Evolutionary conservation across 257 asterid species (phyloP).

Genomic region (Fraxinus americana): DNA sequence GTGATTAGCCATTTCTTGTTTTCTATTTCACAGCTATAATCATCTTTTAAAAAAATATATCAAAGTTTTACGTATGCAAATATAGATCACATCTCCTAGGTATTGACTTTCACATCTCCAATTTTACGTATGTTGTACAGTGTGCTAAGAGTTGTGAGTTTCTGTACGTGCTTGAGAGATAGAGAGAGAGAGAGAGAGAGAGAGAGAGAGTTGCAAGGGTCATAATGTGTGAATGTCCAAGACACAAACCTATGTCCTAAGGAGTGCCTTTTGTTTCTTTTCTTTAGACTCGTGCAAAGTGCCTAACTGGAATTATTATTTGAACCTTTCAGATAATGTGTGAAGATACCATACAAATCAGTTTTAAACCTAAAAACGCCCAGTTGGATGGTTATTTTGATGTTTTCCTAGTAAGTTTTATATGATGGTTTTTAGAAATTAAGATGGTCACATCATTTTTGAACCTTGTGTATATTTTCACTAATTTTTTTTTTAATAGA

Average conservation of each 20-base stretch:
- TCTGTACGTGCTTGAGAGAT: background rate
- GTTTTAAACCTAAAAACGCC: background rate
- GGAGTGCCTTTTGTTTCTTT: background rate
- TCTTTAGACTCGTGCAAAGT: background rate
- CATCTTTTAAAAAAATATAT: background rate
- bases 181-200: background rate
- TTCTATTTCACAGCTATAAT: background rate
- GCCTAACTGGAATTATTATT: background rate
- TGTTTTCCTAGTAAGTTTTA: too few species aligned
- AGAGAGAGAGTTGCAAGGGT: background rate
- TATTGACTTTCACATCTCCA: conserved; percentile 12
- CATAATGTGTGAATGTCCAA: background rate
- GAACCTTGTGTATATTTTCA: too few species aligned
- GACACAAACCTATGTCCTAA: background rate
- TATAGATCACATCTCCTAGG: conserved; percentile 1
- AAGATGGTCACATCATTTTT: too few species aligned
- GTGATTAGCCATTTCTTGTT: conserved; percentile 32
- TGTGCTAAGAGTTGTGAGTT: background rate
- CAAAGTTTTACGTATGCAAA: background rate
- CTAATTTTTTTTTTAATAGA: too few species aligned
- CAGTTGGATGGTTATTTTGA: background rate
- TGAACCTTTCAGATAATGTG: background rate
- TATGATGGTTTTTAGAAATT: too few species aligned
- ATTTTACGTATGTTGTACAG: background rate
- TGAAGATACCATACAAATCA: background rate